Percentiles rank a stretch among this genome's conserved stretches.
Conservation (phyloP, 176 grass and related monocot genomes). For the Raddia distichophylla region DNA sequence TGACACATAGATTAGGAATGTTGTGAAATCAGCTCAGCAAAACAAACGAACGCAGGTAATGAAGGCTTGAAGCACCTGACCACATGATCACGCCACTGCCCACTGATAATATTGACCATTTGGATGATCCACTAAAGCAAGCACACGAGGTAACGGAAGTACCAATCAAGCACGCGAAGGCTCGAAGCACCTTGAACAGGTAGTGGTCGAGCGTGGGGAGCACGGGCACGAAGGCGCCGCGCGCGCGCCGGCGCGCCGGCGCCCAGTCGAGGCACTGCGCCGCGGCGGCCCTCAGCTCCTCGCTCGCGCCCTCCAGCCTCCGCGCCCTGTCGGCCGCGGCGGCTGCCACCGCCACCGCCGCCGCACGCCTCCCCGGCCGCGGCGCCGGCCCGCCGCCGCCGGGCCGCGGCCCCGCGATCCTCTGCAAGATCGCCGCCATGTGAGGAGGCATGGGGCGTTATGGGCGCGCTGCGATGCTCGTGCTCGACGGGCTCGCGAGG, state of each 20-base stretch:
- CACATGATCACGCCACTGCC: background rate
- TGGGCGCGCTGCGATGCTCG: background rate
- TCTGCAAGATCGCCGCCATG: slow-evolving; percentile 50
- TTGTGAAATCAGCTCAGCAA: background rate
- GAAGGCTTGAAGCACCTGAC: background rate
- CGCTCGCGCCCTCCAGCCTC: slow-evolving; percentile 68
- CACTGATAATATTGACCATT: background rate
- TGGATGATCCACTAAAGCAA: background rate
- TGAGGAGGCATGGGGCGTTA: background rate
- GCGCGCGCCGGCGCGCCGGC: slow-evolving; percentile 71
- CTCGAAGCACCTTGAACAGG: slow-evolving; percentile 79
- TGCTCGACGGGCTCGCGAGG: background rate
- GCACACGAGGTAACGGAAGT: background rate
- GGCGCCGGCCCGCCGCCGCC: background rate
- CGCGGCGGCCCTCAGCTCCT: slow-evolving; percentile 70
- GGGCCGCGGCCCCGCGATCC: slow-evolving; percentile 20
- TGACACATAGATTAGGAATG: too few species aligned
- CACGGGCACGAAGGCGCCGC: slow-evolving; percentile 64
- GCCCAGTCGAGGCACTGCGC: slow-evolving; percentile 85
- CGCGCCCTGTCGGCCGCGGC: slow-evolving; percentile 29
- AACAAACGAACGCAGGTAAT: background rate
- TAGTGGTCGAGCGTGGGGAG: slow-evolving; percentile 77
- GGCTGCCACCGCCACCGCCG: slow-evolving; percentile 1
- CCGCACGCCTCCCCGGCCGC: slow-evolving; percentile 22
- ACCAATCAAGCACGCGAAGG: slow-evolving; percentile 1